Evolutionary conservation across 495 filamentous ascomycete genomes (phyloP), one percentile per base, ranked within the genome.

Genomic region (Glonium stellatum): DNA sequence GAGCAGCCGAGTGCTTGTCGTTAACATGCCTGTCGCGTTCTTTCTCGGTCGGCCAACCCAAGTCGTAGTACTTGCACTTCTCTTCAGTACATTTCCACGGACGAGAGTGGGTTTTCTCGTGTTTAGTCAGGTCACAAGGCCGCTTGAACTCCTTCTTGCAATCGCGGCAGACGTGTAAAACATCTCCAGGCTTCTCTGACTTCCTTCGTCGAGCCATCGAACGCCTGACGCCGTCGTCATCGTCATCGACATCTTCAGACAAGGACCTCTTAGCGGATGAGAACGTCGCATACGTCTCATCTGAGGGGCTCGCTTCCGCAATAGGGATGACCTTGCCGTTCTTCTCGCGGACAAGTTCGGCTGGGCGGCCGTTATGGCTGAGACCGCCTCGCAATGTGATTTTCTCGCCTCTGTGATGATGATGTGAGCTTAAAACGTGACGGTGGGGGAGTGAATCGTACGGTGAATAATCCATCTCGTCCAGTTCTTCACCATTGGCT

Each of bases 11-110:
- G 75, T 98, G 93, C 74, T 92, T 96, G 75, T 98, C 93, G 69
- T 96, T 96, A 71, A 87, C 79, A 69, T 98, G 93, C 49, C 93
- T 86, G 67, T 96, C 92, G 67, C 89, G 84, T 75, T 98, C 93
- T 75, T 98, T 98, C 75, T 96, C 91, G 1, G 93, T 97, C 5
- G 93, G 92, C 87, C 92, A 97, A 23, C 93, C 93, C 67, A 88
- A 81, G 25, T 84, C 80, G 68, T 86, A 72, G 73, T 92, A 98
- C 69, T 91, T 93, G 85, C 93, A 98, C 15, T 78, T 82, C 44
- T 78, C 64, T 5, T 87, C 78, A 1, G 83, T 79, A 73, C 93
- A 98, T 75, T 97, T 97, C 86, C 87, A 97, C 2, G 93, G 95
- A 19, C 93, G 87, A 10, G 88, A 87, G 70, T 98, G 93, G 1